Evolutionary conservation across 306 rosid species (phyloP), one percentile per base, ranked within the genome.

Genomic region (Fragaria vesca): DNA sequence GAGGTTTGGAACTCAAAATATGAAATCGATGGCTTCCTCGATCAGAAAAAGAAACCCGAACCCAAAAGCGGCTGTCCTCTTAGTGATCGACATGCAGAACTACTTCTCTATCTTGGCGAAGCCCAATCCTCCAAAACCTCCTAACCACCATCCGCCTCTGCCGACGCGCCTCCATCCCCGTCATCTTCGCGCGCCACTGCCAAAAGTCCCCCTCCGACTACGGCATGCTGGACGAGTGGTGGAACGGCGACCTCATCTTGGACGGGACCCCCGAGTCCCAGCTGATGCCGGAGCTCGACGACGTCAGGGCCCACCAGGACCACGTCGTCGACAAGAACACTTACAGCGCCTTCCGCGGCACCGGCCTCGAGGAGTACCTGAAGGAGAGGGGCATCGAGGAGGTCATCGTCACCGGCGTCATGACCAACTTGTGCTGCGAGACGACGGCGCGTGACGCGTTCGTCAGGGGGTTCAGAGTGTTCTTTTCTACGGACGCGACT

Each of bases 381-480:
- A 62, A 69, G 68, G 93, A 80, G 86, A 87, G 77, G 86, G 84
- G 89, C 8, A 83, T 90, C 83, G 70, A 81, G 77, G 95, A 92
- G 88, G 92, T 92, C 69, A 90, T 92, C 36, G 89, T 92, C 66
- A 82, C 87, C 0, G 96, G 92, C 2, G 96, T 92, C 10, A 88
- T 87, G 90, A 92, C 93, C 5, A 92, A 92, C 80, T 5, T 88
- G 26, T 92, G 93, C 85, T 92, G 96, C 15, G 97, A 92, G 77
- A 92, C 93, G 66, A 92, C 89, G 51, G 86, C 97, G 86, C 96
- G 97, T 70, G 96, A 87, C 0, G 96, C 91, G 0, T 90, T 92
- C 13, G 17, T 83, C 1, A 87, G 85, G 79, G 97, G 92, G 1
- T 88, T 84, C 26, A 86, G 93, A 40, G 97, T 90, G 13, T 92